Base-by-base conservation (phyloP, 2,329 filamentous ascomycete genomes). In the Purpureocillium lavendulum region DNA sequence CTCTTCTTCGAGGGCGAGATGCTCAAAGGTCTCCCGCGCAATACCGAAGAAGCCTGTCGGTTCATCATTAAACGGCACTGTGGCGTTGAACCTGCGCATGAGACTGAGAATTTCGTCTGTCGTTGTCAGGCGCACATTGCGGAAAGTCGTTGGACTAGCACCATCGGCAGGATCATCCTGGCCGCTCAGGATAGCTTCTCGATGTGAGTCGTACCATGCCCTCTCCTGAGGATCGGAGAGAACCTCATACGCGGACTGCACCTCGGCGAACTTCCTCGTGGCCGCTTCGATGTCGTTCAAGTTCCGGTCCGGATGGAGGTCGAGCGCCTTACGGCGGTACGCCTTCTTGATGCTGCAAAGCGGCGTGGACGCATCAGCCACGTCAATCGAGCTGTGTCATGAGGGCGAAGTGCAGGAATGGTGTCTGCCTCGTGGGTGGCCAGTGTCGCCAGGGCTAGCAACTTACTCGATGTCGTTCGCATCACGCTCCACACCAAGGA, bases 141-240 rank as follows among this genome's bases (percentile, higher is more conserved):
- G 64, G 49, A 70, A 74, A 33, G 82, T 79, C 49, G 77, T 79
- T 40, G 76, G 69, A 29, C 69, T 71, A 35, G 65, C 62, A 15
- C 62, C 65, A 30, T 58, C 61, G 21, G 60, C 62, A 21, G 60
- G 59, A 26, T 57, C 48, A 39, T 80, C 76, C 41, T 76, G 71
- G 30, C 82, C 83, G 24, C 76, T 75, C 45, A 97, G 66, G 45
- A 97, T 94, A 37, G 84, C 80, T 50, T 88, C 82, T 44, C 87
- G 82, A 57, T 98, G 92, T 3, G 88, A 88, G 63, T 98, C 90
- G 65, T 98, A 98, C 92, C 92, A 98, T 26, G 89, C 84, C 50
- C 92, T 80, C 60, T 98, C 92, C 58, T 98, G 90, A 10, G 88
- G 81, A 59, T 98, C 92, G 2, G 89, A 94, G 1, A 98, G 75